Conservation (phyloP, 352 stramenopile genomes). For the Pythium brassicae region DNA sequence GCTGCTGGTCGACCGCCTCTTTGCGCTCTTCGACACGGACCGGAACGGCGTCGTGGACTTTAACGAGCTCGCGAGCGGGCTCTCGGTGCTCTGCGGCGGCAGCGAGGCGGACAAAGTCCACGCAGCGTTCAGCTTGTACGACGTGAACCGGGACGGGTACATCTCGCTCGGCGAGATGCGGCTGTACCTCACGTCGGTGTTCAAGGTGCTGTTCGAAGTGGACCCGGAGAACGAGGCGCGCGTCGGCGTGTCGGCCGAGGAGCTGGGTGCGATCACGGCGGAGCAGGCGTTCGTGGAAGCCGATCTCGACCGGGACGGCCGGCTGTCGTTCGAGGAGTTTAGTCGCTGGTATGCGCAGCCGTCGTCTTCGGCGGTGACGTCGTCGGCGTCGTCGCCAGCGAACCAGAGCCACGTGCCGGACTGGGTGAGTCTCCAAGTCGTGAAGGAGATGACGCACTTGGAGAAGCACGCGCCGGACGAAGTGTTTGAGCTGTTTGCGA, state of each 20-base stretch:
- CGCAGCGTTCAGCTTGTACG: constrained; percentile 84
- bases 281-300: constrained; percentile 81
- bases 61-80: constrained; percentile 68
- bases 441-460: constrained; percentile 83
- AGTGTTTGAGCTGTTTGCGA: constrained; percentile 86
- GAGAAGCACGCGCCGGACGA: constrained; percentile 76
- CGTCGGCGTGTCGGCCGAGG: constrained; percentile 66
- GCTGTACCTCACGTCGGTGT: constrained; percentile 79
- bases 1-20: constrained; percentile 71
- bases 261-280: constrained; percentile 68
- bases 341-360: constrained; percentile 71
- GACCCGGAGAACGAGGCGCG: constrained; percentile 52
- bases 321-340: constrained; percentile 83
- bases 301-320: constrained; percentile 70
- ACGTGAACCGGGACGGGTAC: constrained; percentile 83
- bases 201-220: constrained; percentile 85
- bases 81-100: constrained; percentile 77
- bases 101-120: constrained; percentile 68
- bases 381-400: constrained; percentile 3
- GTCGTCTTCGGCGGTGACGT: constrained; percentile 7
- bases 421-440: constrained; percentile 72
- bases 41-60: constrained; percentile 78
- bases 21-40: constrained; percentile 81
- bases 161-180: constrained; percentile 86
- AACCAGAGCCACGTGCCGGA: constrained; percentile 30